Evolutionary conservation across 2,329 filamentous ascomycete genomes (phyloP).

Genomic region (Phoma sp.): DNA sequence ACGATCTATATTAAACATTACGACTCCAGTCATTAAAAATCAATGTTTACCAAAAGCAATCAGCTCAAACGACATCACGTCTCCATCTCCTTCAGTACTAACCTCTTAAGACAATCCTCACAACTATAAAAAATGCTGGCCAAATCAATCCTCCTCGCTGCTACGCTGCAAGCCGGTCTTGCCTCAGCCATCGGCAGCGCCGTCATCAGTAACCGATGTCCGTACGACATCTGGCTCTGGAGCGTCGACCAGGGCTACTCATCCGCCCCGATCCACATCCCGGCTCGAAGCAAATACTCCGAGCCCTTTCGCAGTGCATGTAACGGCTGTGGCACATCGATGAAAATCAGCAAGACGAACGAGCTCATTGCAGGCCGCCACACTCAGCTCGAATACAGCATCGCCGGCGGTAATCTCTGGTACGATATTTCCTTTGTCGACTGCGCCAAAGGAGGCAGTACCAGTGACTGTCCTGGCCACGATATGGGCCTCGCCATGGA

Average conservation of each 20-base stretch:
- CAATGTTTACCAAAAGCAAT: not conserved
- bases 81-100: not conserved
- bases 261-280: slow-evolving; percentile 19
- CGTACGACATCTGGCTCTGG: slow-evolving; percentile 37
- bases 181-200: slow-evolving; percentile 28
- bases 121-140: slow-evolving; percentile 22
- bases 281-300: slow-evolving; percentile 25
- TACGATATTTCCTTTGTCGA: slow-evolving; percentile 40
- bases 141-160: slow-evolving; percentile 23
- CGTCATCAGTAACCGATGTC: slow-evolving; percentile 33
- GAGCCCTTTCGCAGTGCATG: slow-evolving; percentile 27
- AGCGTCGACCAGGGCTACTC: slow-evolving; percentile 21
- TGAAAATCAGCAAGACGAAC: slow-evolving; percentile 36
- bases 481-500: slow-evolving; percentile 29
- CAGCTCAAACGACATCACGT: not conserved
- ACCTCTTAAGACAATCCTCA: not conserved
- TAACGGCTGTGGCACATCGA: slow-evolving; percentile 25
- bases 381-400: slow-evolving; percentile 39
- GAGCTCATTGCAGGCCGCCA: slow-evolving; percentile 26
- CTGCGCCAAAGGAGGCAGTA: slow-evolving; percentile 30
- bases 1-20: not conserved
- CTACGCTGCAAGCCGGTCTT: slow-evolving; percentile 26
- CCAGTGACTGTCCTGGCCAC: slow-evolving; percentile 30
- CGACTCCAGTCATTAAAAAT: slow-evolving; percentile 1
- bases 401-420: slow-evolving; percentile 26